Conservation (phyloP, 768 basidiomycete genomes). For the Lyophyllum semitale region DNA sequence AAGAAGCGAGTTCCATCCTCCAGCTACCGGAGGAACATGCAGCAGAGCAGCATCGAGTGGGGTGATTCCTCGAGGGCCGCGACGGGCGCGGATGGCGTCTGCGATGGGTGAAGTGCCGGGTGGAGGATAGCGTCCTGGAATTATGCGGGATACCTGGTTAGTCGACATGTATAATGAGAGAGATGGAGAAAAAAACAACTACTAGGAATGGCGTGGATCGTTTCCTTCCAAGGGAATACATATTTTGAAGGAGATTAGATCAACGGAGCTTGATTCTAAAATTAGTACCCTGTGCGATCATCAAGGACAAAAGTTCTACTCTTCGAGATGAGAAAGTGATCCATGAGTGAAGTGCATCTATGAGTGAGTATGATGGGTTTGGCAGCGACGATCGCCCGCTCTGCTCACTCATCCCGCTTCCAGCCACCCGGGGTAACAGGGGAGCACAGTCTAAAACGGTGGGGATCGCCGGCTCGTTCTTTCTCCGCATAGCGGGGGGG, state of each 20-base stretch:
- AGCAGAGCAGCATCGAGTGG: constrained; percentile 51
- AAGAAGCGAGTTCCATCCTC: constrained; percentile 52
- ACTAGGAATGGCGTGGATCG: neutral
- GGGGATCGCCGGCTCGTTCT: too few species aligned
- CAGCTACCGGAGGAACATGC: constrained; percentile 48
- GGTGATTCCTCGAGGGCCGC: constrained; percentile 50
- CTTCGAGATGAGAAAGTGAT: too few species aligned
- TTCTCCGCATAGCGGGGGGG: too few species aligned
- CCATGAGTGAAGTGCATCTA: too few species aligned
- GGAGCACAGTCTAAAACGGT: too few species aligned
- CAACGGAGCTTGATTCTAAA: neutral
- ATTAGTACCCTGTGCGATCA: too few species aligned
- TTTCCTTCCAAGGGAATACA: too few species aligned
- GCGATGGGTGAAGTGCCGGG: constrained; percentile 44
- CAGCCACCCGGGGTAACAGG: too few species aligned
- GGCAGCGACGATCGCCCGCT: too few species aligned
- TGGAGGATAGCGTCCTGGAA: constrained; percentile 45
- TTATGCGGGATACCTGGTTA: constrained; percentile 35
- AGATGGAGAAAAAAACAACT: neutral
- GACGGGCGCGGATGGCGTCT: constrained; percentile 50
- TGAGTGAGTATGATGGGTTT: too few species aligned
- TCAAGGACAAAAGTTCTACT: too few species aligned
- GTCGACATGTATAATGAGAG: constrained; percentile 2
- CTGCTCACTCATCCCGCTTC: too few species aligned
- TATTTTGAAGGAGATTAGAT: neutral